Percentiles rank a stretch among this genome's conserved stretches.
Conservation (phyloP, 805 yeast genomes). For the Teunomyces aglyptinius region DNA sequence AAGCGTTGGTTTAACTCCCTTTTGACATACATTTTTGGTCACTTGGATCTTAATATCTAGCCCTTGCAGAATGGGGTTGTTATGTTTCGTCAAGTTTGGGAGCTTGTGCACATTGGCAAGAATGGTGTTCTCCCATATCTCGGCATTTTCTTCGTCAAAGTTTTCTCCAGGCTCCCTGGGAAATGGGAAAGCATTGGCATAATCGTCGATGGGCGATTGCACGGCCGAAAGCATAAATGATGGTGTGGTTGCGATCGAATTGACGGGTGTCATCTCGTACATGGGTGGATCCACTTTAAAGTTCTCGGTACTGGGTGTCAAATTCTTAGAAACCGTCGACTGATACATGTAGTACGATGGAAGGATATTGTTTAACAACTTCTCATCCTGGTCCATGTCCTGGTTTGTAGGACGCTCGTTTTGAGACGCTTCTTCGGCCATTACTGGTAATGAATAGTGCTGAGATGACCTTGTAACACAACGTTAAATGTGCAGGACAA, state of each 20-base stretch:
- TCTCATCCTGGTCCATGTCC: slow-evolving; percentile 19
- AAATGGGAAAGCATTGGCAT: slow-evolving; percentile 14
- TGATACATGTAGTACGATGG: slow-evolving; percentile 47
- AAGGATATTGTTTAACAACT: slow-evolving; percentile 34
- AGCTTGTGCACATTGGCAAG: slow-evolving; percentile 42
- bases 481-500: neutral
- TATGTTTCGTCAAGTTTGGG: slow-evolving; percentile 27
- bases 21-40: slow-evolving; percentile 39
- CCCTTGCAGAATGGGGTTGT: slow-evolving; percentile 18
- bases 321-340: slow-evolving; percentile 37
- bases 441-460: neutral
- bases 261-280: slow-evolving; percentile 20
- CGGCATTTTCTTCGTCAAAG: slow-evolving; percentile 24
- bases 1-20: slow-evolving; percentile 33
- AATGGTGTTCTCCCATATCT: slow-evolving; percentile 36
- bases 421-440: neutral
- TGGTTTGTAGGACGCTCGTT: slow-evolving; percentile 8
- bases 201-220: slow-evolving; percentile 7
- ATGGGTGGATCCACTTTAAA: slow-evolving; percentile 40
- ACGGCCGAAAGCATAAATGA: slow-evolving; percentile 5
- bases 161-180: slow-evolving; percentile 9
- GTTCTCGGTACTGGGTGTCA: slow-evolving; percentile 38
- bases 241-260: slow-evolving; percentile 7
- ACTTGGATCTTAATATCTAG: slow-evolving; percentile 34
- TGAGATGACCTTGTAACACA: neutral